phyloP scores from a whole-genome alignment of 2,329 filamentous ascomycete genomes.

The Berkeleyomyces basicola region DNA sequence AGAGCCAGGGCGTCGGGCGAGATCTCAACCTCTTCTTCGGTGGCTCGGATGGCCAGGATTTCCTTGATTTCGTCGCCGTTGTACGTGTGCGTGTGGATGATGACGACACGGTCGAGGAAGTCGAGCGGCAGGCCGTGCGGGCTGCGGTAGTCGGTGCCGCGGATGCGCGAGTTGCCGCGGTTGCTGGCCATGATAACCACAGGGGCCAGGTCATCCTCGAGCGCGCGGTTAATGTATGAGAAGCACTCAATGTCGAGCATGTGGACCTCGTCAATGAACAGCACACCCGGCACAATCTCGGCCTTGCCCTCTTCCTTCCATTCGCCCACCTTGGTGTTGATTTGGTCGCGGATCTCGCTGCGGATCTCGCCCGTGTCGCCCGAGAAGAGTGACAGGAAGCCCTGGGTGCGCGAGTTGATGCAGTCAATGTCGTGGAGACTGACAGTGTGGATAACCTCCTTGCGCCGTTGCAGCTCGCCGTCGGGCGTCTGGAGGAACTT shows the following conservation, averaged over 20 bases:
- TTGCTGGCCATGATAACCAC: slow-evolving; percentile 99
- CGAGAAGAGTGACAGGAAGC: slow-evolving; percentile 91
- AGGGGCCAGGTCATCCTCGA: slow-evolving; percentile 86
- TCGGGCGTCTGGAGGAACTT: slow-evolving; percentile 97
- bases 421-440: slow-evolving; percentile 97
- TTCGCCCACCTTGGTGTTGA: slow-evolving; percentile 96
- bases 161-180: slow-evolving; percentile 75
- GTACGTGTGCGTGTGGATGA: slow-evolving; percentile 87
- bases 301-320: slow-evolving; percentile 99
- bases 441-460: slow-evolving; percentile 93
- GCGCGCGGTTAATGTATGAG: slow-evolving; percentile 91
- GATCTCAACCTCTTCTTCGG: slow-evolving; percentile 90
- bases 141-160: slow-evolving; percentile 82
- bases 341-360: slow-evolving; percentile 93
- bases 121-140: slow-evolving; percentile 90
- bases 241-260: slow-evolving; percentile 99
- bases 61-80: slow-evolving; percentile 70
- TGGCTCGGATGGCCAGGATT: slow-evolving; percentile 80
- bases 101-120: slow-evolving; percentile 89
- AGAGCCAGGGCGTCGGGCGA: slow-evolving; percentile 79
- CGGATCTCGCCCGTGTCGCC: slow-evolving; percentile 96
- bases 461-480: slow-evolving; percentile 90
- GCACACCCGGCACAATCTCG: slow-evolving; percentile 87
- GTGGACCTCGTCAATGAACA: slow-evolving; percentile 98
- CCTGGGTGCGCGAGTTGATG: slow-evolving; percentile 97